Base-by-base conservation (phyloP, 176 grass and related monocot genomes). In the Triticum monococcum region DNA sequence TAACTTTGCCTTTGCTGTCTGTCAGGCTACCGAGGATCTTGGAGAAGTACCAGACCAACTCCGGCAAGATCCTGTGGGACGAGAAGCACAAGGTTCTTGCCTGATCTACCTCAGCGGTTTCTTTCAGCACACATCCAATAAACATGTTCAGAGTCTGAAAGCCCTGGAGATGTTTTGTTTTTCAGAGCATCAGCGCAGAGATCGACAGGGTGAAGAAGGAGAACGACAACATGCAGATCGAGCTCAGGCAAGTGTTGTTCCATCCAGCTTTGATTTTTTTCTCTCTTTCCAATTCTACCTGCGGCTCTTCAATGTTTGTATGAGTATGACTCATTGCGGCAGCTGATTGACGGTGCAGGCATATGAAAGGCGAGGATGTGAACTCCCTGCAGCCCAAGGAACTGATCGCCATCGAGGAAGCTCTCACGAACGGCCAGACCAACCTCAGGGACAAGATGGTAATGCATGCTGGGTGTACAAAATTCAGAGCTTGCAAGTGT, bases 1-100 rank as follows among this genome's bases (percentile, higher is more conserved):
- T 86, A 83, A 20, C 41, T 83, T n/a, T 26, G 72, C 68, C 41
- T 22, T 32, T 69, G 17, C 69, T 67, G 28, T 32, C 69, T 67
- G 28, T 32, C 56, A 99, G 97, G 89, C 68, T 99, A 77, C 86
- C 94, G 3, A 87, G 89, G 86, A 88, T 96, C 61, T 83, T 96
- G 88, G 94, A 99, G 90, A 99, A 94, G 83, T 99, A 99, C 89
- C 97, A 99, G 86, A 88, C 91, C 84, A 94, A 96, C 89, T 99
- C 97, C 18, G 97, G 97, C 31, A 92, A 87, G 85, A 99, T 96
- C 68, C 90, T 96, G 20, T 96, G 97, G 94, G 97, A 93, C 79
- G 92, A 93, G 66, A 96, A 94, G 89, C 97, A 99, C 80, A 95
- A 99, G 97, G 97, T 96, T 30, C 5, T 9, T 41, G 62, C 79